phyloP scores from a whole-genome alignment of 192 early-diverging fungal species.

The Coemansia sp. region DNA sequence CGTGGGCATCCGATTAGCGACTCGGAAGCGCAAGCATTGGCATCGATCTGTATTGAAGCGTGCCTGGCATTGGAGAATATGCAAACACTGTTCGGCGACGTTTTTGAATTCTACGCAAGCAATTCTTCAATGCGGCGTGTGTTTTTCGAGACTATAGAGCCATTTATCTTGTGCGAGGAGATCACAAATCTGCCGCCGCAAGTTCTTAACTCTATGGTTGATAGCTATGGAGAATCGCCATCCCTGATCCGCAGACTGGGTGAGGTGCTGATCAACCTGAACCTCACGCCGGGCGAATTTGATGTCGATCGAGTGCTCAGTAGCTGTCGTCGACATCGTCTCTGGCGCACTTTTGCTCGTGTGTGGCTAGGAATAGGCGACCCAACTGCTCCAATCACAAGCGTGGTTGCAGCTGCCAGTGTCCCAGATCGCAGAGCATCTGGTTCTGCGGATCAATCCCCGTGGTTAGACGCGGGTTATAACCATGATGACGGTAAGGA shows the following conservation, averaged over 20 bases:
- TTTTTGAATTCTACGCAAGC: conserved; percentile 33
- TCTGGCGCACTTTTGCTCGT: conserved; percentile 56
- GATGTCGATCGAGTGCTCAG: conserved; percentile 45
- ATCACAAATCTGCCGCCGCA: conserved; percentile 36
- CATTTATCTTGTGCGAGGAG: conserved; percentile 42
- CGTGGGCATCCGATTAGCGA: conserved; percentile 3
- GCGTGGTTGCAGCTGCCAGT: conserved; percentile 22
- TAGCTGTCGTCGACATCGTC: conserved; percentile 33
- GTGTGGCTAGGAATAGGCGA: conserved; percentile 52
- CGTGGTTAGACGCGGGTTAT: neutral
- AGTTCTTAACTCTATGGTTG: conserved; percentile 42
- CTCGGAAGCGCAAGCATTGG: conserved; percentile 26
- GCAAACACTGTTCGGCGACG: conserved; percentile 36
- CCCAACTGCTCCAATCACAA: conserved; percentile 32
- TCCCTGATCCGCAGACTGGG: conserved; percentile 40
- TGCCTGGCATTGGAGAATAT: conserved; percentile 28
- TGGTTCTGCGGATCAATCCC: neutral
- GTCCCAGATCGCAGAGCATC: neutral
- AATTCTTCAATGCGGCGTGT: conserved; percentile 4
- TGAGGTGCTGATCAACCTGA: conserved; percentile 26
- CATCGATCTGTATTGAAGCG: conserved; percentile 33
- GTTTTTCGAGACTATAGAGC: conserved; percentile 45
- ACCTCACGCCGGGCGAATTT: conserved; percentile 44
- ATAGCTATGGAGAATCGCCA: conserved; percentile 23
- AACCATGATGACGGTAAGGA: neutral